These are phyloP conservation scores for Euryodendron excelsum DNA, from an alignment of 148 eudicot species.

Conservation along the genomic window DNA sequence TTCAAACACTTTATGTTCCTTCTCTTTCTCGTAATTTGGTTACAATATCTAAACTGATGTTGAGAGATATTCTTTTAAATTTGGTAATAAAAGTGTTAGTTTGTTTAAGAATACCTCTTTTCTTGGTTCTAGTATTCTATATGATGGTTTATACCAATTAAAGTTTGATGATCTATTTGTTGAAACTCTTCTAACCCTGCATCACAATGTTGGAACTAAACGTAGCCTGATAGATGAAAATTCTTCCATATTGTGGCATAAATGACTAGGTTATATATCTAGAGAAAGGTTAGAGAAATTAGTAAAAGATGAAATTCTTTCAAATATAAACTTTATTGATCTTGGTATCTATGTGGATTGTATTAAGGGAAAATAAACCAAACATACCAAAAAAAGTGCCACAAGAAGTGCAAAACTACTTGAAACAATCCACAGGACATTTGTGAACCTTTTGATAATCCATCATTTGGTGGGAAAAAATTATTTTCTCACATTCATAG, in stretches of 20 bases:
- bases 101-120: neutral
- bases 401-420: constrained; percentile 27
- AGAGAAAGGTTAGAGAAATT: neutral
- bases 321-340: too few relatives aligned
- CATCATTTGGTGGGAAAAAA: constrained; percentile 17
- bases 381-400: constrained; percentile 25
- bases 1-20: too few relatives aligned
- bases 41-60: too few relatives aligned
- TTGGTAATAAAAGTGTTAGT: neutral
- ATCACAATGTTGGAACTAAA: constrained; percentile 10
- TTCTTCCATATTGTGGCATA: neutral
- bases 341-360: constrained; percentile 33
- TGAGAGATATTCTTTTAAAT: too few relatives aligned
- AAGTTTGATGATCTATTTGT: neutral
- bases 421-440: constrained; percentile 5
- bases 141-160: constrained; percentile 16
- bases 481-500: constrained; percentile 23
- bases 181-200: neutral
- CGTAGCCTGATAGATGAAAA: neutral
- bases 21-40: too few relatives aligned
- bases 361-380: constrained; percentile 26
- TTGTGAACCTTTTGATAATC: constrained; percentile 12
- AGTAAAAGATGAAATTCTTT: constrained; percentile 17
- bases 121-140: constrained; percentile 12
- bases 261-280: too few relatives aligned